Evolutionary conservation across 148 eudicot species (phyloP).

Genomic region (Cornus suecica): DNA sequence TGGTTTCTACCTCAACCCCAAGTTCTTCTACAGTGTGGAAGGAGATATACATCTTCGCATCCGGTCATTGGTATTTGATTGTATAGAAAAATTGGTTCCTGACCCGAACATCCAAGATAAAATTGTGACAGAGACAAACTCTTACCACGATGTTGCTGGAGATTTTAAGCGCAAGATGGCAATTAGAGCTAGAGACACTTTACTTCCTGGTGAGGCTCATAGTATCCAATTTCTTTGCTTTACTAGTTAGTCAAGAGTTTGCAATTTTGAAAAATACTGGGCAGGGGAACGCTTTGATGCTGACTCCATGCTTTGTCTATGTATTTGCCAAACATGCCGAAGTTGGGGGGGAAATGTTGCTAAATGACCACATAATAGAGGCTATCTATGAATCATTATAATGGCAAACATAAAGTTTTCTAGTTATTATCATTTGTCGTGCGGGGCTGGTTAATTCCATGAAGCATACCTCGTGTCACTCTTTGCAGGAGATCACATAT

Average conservation of each 20-base stretch:
- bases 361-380: neutral
- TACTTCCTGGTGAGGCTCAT: conserved; percentile 61
- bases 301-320: neutral
- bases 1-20: conserved; percentile 81
- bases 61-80: conserved; percentile 69
- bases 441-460: neutral
- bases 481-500: neutral
- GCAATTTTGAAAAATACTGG: neutral
- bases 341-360: neutral
- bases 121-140: conserved; percentile 71
- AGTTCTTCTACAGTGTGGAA: conserved; percentile 67
- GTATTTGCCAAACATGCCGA: neutral
- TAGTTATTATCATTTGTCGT: neutral
- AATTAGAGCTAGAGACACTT: conserved; percentile 66
- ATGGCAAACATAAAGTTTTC: neutral
- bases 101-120: conserved; percentile 75
- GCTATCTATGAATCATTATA: neutral
- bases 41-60: conserved; percentile 57
- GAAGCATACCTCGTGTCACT: neutral
- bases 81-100: conserved; percentile 77
- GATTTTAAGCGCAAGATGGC: conserved; percentile 93
- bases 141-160: conserved; percentile 63
- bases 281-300: neutral
- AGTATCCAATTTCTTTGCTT: neutral
- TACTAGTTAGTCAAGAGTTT: neutral